Evolutionary conservation across 208 protist species (phyloP).

Genomic region (Leishmania major): DNA sequence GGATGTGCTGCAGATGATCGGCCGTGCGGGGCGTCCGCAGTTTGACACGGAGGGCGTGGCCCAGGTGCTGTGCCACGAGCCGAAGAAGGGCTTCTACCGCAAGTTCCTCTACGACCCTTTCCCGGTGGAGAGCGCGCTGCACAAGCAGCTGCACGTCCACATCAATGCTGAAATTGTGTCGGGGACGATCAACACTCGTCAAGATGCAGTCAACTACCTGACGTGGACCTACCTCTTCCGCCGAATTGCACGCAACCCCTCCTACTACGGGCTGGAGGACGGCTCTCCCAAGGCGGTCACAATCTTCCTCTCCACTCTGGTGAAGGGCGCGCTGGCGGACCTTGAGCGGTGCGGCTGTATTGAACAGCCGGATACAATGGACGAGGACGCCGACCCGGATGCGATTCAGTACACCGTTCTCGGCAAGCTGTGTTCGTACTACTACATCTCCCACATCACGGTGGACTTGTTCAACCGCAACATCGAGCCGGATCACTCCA

Average conservation of each 20-base stretch:
- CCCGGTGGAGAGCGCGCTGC: constrained; percentile 98
- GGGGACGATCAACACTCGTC: constrained; percentile 93
- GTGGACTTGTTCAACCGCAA: constrained; percentile 89
- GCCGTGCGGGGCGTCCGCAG: constrained; percentile 98
- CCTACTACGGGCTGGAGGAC: constrained; percentile 98
- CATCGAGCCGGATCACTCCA: constrained; percentile 60
- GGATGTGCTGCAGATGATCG: constrained; percentile 99
- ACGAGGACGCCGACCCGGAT: constrained; percentile 64
- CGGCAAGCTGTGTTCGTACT: constrained; percentile 98
- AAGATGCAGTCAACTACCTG: constrained; percentile 98
- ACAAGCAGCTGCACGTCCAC: constrained; percentile 96
- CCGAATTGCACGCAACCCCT: constrained; percentile 96
- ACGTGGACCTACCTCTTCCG: constrained; percentile 99
- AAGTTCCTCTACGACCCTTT: constrained; percentile 99
- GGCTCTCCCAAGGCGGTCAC: constrained; percentile 84
- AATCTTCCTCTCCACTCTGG: constrained; percentile 82
- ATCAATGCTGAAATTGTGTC: constrained; percentile 99
- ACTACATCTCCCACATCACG: constrained; percentile 98
- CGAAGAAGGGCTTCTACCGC: constrained; percentile 99
- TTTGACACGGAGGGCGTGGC: constrained; percentile 96
- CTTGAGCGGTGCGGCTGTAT: constrained; percentile 87
- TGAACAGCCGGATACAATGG: constrained; percentile 50
- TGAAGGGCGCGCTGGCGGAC: constrained; percentile 83
- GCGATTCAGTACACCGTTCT: constrained; percentile 89
- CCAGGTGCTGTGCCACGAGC: constrained; percentile 97